phyloP scores from a whole-genome alignment of 2,329 filamentous ascomycete genomes.

The Colletotrichum musae region DNA sequence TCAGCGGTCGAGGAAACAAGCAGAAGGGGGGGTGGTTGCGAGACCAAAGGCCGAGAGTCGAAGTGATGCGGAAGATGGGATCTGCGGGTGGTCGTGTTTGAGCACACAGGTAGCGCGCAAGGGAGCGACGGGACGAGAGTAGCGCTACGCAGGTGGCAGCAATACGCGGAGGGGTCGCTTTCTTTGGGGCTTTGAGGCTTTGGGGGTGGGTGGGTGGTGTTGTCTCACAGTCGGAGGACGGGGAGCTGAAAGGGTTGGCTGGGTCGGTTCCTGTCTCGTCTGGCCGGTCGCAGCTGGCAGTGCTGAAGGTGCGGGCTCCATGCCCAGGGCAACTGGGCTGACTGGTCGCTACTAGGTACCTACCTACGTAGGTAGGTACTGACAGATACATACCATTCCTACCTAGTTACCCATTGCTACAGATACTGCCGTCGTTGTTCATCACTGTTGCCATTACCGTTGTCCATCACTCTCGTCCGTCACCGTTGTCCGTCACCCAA shows the following conservation, averaged over 20 bases:
- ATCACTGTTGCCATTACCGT: no score
- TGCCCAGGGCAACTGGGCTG: background rate
- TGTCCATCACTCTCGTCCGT: no score
- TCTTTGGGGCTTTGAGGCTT: conserved; percentile 4
- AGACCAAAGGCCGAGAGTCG: conserved; percentile 27
- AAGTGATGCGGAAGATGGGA: conserved; percentile 37
- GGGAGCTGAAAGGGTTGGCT: conserved; percentile 17
- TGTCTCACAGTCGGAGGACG: background rate
- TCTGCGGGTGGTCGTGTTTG: conserved; percentile 42
- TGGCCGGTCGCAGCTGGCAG: conserved; percentile 16
- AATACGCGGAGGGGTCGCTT: background rate
- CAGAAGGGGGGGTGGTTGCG: background rate
- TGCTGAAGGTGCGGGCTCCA: conserved; percentile 1
- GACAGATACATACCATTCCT: no score
- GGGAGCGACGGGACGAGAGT: conserved; percentile 32
- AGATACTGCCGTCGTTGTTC: no score
- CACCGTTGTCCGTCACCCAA: no score
- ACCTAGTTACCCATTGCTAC: no score
- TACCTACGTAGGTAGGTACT: no score
- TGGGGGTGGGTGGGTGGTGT: background rate
- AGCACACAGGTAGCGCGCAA: conserved; percentile 27
- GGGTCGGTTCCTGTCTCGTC: conserved; percentile 4
- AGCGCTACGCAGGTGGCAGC: conserved; percentile 23
- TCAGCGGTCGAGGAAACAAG: conserved; percentile 17
- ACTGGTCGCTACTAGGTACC: background rate